phyloP scores from a whole-genome alignment of 352 stramenopile genomes.

The Phytophthora cajani region DNA sequence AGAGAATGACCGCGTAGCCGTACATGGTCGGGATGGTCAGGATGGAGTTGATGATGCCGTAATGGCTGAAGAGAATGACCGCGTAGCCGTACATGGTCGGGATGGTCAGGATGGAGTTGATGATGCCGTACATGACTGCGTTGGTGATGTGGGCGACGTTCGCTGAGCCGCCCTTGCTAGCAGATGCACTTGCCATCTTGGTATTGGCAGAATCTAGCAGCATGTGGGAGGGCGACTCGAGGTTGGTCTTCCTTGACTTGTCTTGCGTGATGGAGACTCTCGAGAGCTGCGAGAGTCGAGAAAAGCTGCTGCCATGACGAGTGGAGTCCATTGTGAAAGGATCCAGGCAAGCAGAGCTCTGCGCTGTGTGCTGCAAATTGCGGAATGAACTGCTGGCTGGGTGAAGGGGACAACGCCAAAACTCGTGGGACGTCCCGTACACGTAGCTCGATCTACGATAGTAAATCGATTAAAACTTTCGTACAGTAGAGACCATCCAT shows the following conservation, averaged over 20 bases:
- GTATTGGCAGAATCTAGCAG: conserved; percentile 28
- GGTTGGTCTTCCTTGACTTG: conserved; percentile 17
- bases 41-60: conserved; percentile 94
- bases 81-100: conserved; percentile 96
- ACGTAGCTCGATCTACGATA: neutral
- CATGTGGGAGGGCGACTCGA: conserved; percentile 31
- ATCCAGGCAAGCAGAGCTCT: neutral
- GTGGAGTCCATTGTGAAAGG: conserved; percentile 14
- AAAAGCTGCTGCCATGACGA: conserved; percentile 11
- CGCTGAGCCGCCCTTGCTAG: neutral
- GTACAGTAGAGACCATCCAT: neutral
- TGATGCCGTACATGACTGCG: conserved; percentile 84
- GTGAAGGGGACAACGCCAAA: neutral
- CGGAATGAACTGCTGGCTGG: conserved; percentile 16
- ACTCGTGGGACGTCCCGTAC: neutral
- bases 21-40: conserved; percentile 94
- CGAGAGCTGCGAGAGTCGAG: conserved; percentile 24
- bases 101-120: conserved; percentile 94
- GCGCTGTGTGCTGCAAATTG: conserved; percentile 1
- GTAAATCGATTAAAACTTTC: neutral
- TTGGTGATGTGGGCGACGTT: conserved; percentile 57
- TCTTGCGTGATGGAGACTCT: conserved; percentile 20
- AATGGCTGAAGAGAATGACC: conserved; percentile 95
- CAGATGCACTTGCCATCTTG: conserved; percentile 7
- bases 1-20: conserved; percentile 97